A percentile compares a stretch with the other conserved stretches of the same genome.
Evolutionary conservation across 345 rosid species (phyloP).

Genomic region (Eucalyptus sideroxylon): DNA sequence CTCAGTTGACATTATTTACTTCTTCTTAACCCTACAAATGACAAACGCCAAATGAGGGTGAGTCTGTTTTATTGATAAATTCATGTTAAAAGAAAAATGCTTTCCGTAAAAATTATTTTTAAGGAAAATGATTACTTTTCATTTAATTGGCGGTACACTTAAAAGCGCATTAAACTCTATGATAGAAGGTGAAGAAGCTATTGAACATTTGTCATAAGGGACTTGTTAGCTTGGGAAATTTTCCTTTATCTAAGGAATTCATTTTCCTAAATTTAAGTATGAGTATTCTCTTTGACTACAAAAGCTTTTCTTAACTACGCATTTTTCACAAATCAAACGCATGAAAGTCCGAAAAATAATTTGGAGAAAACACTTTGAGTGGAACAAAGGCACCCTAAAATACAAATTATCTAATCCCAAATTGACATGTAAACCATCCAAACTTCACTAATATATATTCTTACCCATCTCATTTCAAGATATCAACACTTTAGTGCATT

Average conservation of each 20-base stretch:
- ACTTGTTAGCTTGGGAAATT: not conserved
- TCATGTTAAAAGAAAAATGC: not conserved
- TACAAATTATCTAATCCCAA: not conserved
- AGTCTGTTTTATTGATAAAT: not conserved
- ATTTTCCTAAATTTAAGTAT: not conserved
- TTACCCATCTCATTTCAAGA: not conserved
- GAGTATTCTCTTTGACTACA: not conserved
- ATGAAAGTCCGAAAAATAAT: not conserved
- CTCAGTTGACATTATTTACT: not conserved
- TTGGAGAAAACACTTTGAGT: not conserved
- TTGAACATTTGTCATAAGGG: not conserved
- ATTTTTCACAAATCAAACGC: not conserved
- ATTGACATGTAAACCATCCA: not conserved
- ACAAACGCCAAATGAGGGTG: not conserved
- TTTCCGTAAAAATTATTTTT: not conserved
- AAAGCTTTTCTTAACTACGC: not conserved
- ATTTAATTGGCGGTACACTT: not conserved
- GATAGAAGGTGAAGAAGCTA: not conserved
- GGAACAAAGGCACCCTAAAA: not conserved
- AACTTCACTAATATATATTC: not conserved
- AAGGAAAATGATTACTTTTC: not conserved
- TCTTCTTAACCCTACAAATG: not conserved
- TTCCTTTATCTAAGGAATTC: not conserved
- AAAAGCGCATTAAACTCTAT: not conserved
- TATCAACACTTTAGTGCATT: not conserved